Conservation (phyloP, 1,139 yeast species). For the Suzukiozyma palmioleophila region DNA sequence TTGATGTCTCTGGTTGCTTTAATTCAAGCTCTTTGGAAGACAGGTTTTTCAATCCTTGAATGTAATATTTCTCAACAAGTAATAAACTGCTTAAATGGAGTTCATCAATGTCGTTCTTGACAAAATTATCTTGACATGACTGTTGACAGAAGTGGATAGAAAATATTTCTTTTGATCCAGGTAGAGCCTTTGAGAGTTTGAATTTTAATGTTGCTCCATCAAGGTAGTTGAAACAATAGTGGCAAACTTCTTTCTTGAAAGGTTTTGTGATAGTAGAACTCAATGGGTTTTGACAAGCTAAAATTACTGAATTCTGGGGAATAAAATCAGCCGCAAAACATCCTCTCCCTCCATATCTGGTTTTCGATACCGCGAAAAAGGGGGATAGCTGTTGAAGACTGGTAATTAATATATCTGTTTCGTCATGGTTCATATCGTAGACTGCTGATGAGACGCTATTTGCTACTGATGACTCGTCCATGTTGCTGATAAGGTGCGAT, state of each 20-base stretch:
- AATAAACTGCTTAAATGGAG: slow-evolving; percentile 21
- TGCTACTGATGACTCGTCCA: slow-evolving; percentile 1
- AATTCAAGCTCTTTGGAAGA: slow-evolving; percentile 14
- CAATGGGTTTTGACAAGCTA: slow-evolving; percentile 37
- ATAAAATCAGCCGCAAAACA: slow-evolving; percentile 48
- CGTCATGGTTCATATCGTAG: neutral
- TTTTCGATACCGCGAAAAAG: slow-evolving; percentile 34
- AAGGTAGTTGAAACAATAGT: slow-evolving; percentile 48
- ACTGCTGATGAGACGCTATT: slow-evolving; percentile 9
- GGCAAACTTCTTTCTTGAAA: slow-evolving; percentile 65
- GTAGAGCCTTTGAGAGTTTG: slow-evolving; percentile 44
- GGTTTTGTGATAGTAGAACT: slow-evolving; percentile 48
- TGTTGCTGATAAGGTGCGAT: neutral
- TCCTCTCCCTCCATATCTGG: slow-evolving; percentile 62
- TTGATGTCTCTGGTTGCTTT: slow-evolving; percentile 12
- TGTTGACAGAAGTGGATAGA: slow-evolving; percentile 53
- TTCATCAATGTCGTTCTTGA: slow-evolving; percentile 17
- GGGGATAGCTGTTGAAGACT: slow-evolving; percentile 17
- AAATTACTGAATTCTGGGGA: slow-evolving; percentile 37
- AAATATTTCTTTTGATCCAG: slow-evolving; percentile 40
- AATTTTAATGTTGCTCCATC: slow-evolving; percentile 46
- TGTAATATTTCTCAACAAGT: slow-evolving; percentile 22
- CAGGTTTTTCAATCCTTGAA: slow-evolving; percentile 17
- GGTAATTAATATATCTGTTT: neutral
- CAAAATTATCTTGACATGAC: slow-evolving; percentile 37